Conservation (phyloP, 768 basidiomycete genomes). For the Rhodotorula sphaerocarpa region DNA sequence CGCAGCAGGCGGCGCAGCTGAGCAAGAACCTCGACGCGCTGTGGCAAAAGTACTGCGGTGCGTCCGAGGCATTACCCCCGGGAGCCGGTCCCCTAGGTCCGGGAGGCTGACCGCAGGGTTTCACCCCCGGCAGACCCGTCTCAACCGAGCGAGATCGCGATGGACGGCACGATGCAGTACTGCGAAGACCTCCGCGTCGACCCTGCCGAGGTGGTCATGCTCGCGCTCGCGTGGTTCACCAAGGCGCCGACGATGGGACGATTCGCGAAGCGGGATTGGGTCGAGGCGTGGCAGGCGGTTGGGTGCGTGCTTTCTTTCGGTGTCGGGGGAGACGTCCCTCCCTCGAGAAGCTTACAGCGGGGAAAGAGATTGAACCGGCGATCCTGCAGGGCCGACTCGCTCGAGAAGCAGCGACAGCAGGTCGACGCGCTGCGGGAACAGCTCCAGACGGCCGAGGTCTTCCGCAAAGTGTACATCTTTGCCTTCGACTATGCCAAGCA, state of each 20-base stretch:
- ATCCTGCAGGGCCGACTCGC: constrained; percentile 48
- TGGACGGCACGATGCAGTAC: constrained; percentile 71
- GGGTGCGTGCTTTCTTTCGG: constrained; percentile 50
- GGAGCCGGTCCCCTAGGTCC: too few species aligned
- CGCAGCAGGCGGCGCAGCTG: background rate
- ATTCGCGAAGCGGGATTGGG: constrained; percentile 65
- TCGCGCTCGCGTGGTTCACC: constrained; percentile 72
- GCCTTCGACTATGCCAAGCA: constrained; percentile 71
- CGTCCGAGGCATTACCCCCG: constrained; percentile 8
- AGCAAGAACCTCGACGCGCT: constrained; percentile 50
- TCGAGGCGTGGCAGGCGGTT: constrained; percentile 68
- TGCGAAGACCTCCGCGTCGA: constrained; percentile 63
- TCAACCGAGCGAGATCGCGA: constrained; percentile 56
- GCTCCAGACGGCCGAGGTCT: constrained; percentile 63
- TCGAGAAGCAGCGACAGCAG: constrained; percentile 54
- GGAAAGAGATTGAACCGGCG: constrained; percentile 44
- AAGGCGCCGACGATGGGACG: constrained; percentile 64
- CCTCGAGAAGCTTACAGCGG: too few species aligned
- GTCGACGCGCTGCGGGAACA: constrained; percentile 54
- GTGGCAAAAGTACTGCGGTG: constrained; percentile 66
- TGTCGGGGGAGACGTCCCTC: too few species aligned
- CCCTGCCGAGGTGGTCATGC: constrained; percentile 71
- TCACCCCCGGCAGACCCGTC: background rate
- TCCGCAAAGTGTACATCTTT: constrained; percentile 66
- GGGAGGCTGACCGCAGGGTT: too few species aligned